A percentile compares a stretch with the other conserved stretches of the same genome.
phyloP scores from a whole-genome alignment of 768 basidiomycete genomes.

The Butyriboletus loyo region DNA sequence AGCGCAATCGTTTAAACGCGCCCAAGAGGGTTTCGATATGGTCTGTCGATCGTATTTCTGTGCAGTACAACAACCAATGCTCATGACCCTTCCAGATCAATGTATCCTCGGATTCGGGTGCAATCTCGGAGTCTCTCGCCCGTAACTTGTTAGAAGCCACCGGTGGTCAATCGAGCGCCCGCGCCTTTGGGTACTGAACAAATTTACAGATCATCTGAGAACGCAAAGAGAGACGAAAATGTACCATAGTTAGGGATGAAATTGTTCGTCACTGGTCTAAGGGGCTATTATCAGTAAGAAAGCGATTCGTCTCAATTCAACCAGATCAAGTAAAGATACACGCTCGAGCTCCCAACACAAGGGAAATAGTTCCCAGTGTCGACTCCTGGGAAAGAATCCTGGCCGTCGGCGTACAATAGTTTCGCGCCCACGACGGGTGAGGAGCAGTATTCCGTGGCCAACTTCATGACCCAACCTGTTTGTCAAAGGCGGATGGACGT shows the following conservation, averaged over 20 bases:
- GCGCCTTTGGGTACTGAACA: constrained; percentile 13
- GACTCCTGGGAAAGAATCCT: no score
- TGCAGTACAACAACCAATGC: not conserved
- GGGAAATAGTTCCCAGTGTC: not conserved
- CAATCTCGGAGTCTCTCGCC: constrained; percentile 38
- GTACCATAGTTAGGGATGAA: not conserved
- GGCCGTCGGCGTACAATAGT: constrained; percentile 29
- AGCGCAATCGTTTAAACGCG: constrained; percentile 41
- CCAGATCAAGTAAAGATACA: not conserved
- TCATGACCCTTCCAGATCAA: constrained; percentile 40
- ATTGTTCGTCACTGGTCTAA: not conserved
- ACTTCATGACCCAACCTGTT: constrained; percentile 32
- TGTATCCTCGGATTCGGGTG: constrained; percentile 43
- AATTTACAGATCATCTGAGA: not conserved
- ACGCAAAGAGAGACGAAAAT: not conserved
- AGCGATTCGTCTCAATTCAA: not conserved
- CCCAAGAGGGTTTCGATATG: constrained; percentile 53
- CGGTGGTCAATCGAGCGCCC: constrained; percentile 7
- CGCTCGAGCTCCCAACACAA: not conserved
- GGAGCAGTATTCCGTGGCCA: constrained; percentile 31
- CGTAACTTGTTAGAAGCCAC: constrained; percentile 23
- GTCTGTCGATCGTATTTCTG: constrained; percentile 26
- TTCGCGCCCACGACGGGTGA: constrained; percentile 13
- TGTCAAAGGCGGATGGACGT: constrained; percentile 46
- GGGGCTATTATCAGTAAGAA: not conserved